A percentile compares a stretch with the other conserved stretches of the same genome.
Evolutionary conservation across 345 rosid species (phyloP).

Genomic region (Linum lewisii): DNA sequence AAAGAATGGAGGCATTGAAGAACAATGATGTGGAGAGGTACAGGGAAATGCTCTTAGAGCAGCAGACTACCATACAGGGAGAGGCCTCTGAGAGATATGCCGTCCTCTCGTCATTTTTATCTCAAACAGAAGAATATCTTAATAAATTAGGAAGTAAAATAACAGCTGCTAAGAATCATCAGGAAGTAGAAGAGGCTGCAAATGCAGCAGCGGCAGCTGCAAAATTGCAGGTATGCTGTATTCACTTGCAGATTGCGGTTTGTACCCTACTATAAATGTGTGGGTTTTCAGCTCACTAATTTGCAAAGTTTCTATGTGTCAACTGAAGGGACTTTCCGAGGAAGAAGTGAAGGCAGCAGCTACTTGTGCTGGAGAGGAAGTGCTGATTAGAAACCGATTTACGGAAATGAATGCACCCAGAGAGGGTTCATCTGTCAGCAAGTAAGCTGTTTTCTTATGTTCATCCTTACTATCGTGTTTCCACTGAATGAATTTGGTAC

Average conservation of each 20-base stretch:
- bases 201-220: conserved; percentile 93
- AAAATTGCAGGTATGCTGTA: conserved; percentile 56
- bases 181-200: conserved; percentile 99
- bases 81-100: conserved; percentile 96
- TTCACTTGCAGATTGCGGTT: background rate
- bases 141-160: conserved; percentile 88
- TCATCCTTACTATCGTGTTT: background rate
- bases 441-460: conserved; percentile 41
- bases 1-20: conserved; percentile 98
- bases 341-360: conserved; percentile 96
- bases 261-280: background rate
- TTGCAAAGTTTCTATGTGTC: conserved; percentile 14
- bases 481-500: background rate
- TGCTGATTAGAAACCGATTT: conserved; percentile 83
- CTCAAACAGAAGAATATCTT: conserved; percentile 98
- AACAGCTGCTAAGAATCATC: conserved; percentile 86
- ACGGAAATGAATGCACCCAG: conserved; percentile 97
- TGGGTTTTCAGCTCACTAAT: conserved; percentile 15
- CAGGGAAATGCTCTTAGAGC: conserved; percentile 96
- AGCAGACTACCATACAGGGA: conserved; percentile 82
- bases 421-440: conserved; percentile 85
- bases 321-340: conserved; percentile 84
- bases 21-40: conserved; percentile 99
- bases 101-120: conserved; percentile 88
- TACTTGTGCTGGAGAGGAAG: conserved; percentile 96